Conservation (phyloP, 2,329 filamentous ascomycete genomes). For the Xylariaceae sp. region DNA sequence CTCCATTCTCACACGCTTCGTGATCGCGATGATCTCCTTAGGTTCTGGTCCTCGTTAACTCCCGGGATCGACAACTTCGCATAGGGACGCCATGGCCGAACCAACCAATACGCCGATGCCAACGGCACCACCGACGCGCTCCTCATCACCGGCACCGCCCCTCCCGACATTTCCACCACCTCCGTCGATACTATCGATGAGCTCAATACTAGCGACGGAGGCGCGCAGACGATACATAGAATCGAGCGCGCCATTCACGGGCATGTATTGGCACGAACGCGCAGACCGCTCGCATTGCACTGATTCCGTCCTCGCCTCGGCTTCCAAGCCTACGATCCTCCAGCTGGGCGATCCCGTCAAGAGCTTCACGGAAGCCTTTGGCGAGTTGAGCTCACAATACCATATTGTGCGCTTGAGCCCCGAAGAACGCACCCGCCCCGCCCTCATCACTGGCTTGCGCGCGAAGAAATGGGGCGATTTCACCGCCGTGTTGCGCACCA, state of each 20-base stretch:
- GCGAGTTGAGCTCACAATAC: conserved; percentile 39
- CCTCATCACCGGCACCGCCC: conserved; percentile 36
- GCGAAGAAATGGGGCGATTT: conserved; percentile 53
- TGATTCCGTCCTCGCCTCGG: conserved; percentile 19
- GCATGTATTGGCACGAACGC: too few species aligned
- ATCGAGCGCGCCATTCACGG: too few species aligned
- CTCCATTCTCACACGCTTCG: neutral
- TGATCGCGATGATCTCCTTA: neutral
- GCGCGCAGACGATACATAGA: too few species aligned
- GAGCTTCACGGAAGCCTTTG: conserved; percentile 46
- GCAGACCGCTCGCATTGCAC: conserved; percentile 10
- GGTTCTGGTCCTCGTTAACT: neutral
- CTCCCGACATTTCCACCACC: conserved; percentile 16
- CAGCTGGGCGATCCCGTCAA: conserved; percentile 64
- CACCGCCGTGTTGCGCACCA: conserved; percentile 47
- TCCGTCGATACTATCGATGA: conserved; percentile 3
- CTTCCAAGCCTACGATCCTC: conserved; percentile 54
- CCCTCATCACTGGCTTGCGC: conserved; percentile 45
- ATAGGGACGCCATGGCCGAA: conserved; percentile 38
- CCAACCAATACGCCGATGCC: conserved; percentile 44
- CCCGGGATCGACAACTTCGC: neutral
- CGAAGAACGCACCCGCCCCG: conserved; percentile 46
- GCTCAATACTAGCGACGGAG: conserved; percentile 12
- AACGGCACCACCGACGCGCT: conserved; percentile 38
- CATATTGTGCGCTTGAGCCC: conserved; percentile 47